Conservation (phyloP, 2,329 filamentous ascomycete species). For the Stagonosporopsis tanaceti region DNA sequence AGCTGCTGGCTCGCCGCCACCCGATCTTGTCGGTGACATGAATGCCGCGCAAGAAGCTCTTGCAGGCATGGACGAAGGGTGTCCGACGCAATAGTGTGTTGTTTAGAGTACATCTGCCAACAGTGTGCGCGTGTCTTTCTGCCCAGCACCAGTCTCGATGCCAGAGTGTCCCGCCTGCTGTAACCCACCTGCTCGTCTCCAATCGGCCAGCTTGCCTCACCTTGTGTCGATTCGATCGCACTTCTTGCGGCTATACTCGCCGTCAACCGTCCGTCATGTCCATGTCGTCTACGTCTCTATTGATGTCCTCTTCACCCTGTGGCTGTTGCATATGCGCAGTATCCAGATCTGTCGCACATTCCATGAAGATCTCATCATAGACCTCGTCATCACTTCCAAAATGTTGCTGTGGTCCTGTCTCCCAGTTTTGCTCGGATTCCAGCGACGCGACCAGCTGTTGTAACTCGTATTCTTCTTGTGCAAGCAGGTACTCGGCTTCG, state of each 20-base stretch:
- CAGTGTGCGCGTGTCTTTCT: not conserved
- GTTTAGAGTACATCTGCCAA: slow-evolving; percentile 6
- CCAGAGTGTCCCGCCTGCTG: not conserved
- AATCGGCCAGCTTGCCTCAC: not conserved
- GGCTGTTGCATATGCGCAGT: slow-evolving; percentile 50
- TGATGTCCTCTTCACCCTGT: slow-evolving; percentile 6
- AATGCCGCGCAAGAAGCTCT: slow-evolving; percentile 77
- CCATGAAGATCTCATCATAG: slow-evolving; percentile 70
- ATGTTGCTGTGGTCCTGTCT: slow-evolving; percentile 40
- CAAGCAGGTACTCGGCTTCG: slow-evolving; percentile 51
- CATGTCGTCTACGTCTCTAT: slow-evolving; percentile 44
- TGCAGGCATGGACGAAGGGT: slow-evolving; percentile 65
- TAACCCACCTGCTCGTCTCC: not conserved
- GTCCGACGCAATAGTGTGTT: slow-evolving; percentile 65
- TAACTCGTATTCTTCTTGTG: slow-evolving; percentile 55
- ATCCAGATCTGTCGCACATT: slow-evolving; percentile 59
- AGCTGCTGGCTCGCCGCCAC: slow-evolving; percentile 87
- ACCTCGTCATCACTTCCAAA: slow-evolving; percentile 66
- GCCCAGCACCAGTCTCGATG: not conserved
- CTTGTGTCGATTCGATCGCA: not conserved
- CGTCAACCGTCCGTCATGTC: slow-evolving; percentile 38
- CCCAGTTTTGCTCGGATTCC: slow-evolving; percentile 40
- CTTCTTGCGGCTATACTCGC: not conserved
- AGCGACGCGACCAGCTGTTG: slow-evolving; percentile 56
- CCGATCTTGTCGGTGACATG: slow-evolving; percentile 91